Percentiles rank a stretch among this genome's conserved stretches.
Conservation (phyloP, 208 protist genomes). For the Crithidia thermophila region DNA sequence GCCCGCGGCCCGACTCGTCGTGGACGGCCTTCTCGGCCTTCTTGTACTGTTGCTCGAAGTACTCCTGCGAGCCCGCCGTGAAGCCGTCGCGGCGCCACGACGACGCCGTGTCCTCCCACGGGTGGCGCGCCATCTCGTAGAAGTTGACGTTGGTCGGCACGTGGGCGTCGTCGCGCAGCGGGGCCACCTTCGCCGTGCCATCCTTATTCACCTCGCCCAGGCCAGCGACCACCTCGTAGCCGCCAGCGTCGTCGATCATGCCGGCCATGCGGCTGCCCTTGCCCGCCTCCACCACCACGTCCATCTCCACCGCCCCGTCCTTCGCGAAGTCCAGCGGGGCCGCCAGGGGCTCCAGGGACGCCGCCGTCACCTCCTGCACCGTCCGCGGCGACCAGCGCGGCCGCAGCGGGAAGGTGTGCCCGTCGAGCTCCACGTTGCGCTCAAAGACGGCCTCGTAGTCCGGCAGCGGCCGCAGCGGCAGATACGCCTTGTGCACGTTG, state of each 20-base stretch:
- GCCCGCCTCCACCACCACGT: constrained; percentile 47
- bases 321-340: constrained; percentile 62
- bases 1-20: constrained; percentile 62
- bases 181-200: constrained; percentile 44
- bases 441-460: constrained; percentile 90
- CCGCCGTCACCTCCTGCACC: constrained; percentile 62
- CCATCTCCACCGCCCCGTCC: constrained; percentile 64
- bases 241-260: constrained; percentile 89
- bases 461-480: constrained; percentile 63
- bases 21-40: constrained; percentile 80
- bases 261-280: constrained; percentile 70
- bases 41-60: constrained; percentile 89
- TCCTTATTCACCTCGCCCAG: constrained; percentile 77
- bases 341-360: constrained; percentile 38
- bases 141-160: constrained; percentile 92
- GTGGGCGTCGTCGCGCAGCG: constrained; percentile 62
- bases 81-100: constrained; percentile 87
- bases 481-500: constrained; percentile 71
- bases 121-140: constrained; percentile 93
- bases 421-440: constrained; percentile 73
- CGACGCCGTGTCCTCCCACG: constrained; percentile 82
- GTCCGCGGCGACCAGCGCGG: constrained; percentile 87
- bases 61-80: constrained; percentile 86
- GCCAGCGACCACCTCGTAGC: constrained; percentile 61
- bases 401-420: constrained; percentile 80